Base-by-base conservation (phyloP, 352 stramenopile species). In the Phytophthora fragariaefolia region DNA sequence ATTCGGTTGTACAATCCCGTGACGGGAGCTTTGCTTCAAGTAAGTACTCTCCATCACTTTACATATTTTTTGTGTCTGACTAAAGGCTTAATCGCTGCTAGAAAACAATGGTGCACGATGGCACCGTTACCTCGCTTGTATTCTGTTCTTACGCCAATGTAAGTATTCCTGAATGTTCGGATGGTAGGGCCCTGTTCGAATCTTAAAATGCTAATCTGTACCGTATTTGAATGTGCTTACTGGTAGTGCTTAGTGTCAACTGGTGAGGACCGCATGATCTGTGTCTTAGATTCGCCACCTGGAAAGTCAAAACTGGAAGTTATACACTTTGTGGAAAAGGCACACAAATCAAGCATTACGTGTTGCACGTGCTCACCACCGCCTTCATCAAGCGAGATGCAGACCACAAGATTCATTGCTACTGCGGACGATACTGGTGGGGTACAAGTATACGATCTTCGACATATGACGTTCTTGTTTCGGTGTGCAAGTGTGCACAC, bases 1-100 rank as follows among this genome's bases (percentile, higher is more conserved):
- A 85, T 92, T 68, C 65, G 75, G 6, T 54, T 90, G 46, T 92
- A 89, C 48, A 92, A 92, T n/a, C 81, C 80, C 1, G 82, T 89
- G 23, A 91, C 83, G 0, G 83, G 79, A 13, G 67, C 67, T 27
- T 60, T 88, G 38, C 52, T 91, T 43, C 73, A 71, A 46, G 83
- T 89, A 74, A 23, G 57, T 42, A 10, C 6, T 28, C 15, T 9
- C 12, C 6, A 8, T 20, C 7, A 20, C 23, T 24, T 53, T 1
- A 1, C 13, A 26, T 26, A 38, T 2, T 28, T 32, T 38, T 13
- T 10, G 17, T 6, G 23, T 38, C 27, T 38, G 4, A 26, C 38
- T 30, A 8, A n/a, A 6, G 34, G n/a, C 20, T 23, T 49, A 23
- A 26, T 40, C 23, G 30, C 6, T 71, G 17, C 40, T 59, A 90